Evolutionary conservation across 306 rosid species (phyloP).

Genomic region (Vicia villosa): DNA sequence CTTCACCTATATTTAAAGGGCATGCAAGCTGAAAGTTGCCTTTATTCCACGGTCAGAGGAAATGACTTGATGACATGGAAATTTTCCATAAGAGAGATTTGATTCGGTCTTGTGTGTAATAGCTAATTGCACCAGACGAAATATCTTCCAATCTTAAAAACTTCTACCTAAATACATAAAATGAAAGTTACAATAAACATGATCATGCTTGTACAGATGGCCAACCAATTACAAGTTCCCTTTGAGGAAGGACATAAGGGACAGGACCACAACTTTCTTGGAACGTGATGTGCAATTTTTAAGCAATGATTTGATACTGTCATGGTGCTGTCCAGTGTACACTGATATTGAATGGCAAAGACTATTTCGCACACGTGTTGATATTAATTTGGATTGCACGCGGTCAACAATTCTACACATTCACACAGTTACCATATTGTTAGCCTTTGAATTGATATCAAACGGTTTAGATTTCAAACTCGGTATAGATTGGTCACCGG

Average conservation of each 20-base stretch:
- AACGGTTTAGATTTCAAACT: neutral
- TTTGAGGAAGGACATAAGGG: slow-evolving; percentile 19
- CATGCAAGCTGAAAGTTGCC: too few species aligned
- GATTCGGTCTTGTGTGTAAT: slow-evolving; percentile 13
- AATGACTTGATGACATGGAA: too few species aligned
- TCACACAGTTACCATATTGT: neutral
- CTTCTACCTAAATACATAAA: slow-evolving; percentile 10
- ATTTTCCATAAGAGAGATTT: too few species aligned
- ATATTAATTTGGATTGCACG: too few species aligned
- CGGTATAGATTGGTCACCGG: neutral
- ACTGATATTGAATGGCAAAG: slow-evolving; percentile 31
- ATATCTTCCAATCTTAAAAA: slow-evolving; percentile 9
- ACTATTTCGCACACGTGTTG: slow-evolving; percentile 20
- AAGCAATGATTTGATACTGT: slow-evolving; percentile 17
- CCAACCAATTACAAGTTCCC: slow-evolving; percentile 27
- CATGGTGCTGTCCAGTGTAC: slow-evolving; percentile 36
- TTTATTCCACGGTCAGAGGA: too few species aligned
- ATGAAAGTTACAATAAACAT: slow-evolving; percentile 6
- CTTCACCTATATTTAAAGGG: too few species aligned
- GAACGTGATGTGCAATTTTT: slow-evolving; percentile 1
- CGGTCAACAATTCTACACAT: too few species aligned
- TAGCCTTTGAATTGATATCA: neutral
- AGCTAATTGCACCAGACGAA: slow-evolving; percentile 25
- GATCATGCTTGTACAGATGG: slow-evolving; percentile 30
- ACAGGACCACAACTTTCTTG: slow-evolving; percentile 39